Evolutionary conservation across 805 yeast species (phyloP), one percentile per base, ranked within the genome.

Genomic region (Saccharomycopsis selenospora): DNA sequence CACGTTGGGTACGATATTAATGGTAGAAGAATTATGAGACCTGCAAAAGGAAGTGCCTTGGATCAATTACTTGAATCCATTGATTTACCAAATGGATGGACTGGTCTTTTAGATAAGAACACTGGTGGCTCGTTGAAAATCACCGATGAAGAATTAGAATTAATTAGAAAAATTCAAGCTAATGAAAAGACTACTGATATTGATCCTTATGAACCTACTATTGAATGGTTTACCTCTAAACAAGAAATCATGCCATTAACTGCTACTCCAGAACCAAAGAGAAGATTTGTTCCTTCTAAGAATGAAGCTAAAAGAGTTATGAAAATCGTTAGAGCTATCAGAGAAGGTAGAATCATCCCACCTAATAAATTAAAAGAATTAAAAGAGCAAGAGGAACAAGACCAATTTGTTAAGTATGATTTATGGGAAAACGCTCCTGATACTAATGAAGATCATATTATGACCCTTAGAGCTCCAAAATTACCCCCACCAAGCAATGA

Each of bases 1-100:
- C 99, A 93, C 63, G 80, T 93, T 52, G 98, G 99, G 50, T 93
- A 93, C 65, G 91, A 88, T 64, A 90, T 93, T 59, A 93, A 93
- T 63, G 99, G 99, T 60, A 91, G 90, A 64, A 79, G 99, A 62
- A 90, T 93, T 61, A 91, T 93, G 98, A 80, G 99, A 65, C 99
- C 99, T 10, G 99, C 98, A 7, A 84, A 87, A 59, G 96, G 97
- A 11, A 80, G 95, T 50, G 99, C 98, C 1, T 74, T 93, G 56
- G 98, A 93, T 61, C 85, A 83, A 59, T 74, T 93, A 54, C 70
- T 93, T 55, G 99, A 91, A 61, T 73, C 81, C 26, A 93, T 93
- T 52, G 99, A 93, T 53, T 72, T 93, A 55, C 99, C 99, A 11
- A 95, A 87, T 66, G 99, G 99, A 23, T 93, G 98, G 98, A 93